A percentile compares a stretch with the other conserved stretches of the same genome.
Conservation (phyloP, 2,329 filamentous ascomycete genomes). For the Ophiostoma novo-ulmi region DNA sequence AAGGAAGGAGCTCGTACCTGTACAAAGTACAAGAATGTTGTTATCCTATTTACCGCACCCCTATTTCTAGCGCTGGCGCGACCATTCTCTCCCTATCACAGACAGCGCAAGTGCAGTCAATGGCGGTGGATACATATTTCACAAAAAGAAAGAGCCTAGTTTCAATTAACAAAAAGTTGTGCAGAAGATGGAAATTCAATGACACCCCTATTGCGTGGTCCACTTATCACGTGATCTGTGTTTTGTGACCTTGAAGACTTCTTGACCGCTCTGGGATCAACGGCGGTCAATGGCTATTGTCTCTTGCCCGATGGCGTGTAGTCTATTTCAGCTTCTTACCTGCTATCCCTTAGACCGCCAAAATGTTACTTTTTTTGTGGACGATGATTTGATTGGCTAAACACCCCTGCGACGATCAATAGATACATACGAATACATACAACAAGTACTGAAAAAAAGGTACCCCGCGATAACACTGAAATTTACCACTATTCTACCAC, state of each 20-base stretch:
- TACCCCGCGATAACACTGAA: too few relatives aligned
- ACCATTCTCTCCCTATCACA: not conserved
- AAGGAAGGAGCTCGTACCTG: not conserved
- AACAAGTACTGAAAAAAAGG: too few relatives aligned
- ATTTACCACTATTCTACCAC: too few relatives aligned
- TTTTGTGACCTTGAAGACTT: too few relatives aligned
- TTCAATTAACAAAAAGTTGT: too few relatives aligned
- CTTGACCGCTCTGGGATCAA: not conserved
- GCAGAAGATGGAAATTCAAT: not conserved
- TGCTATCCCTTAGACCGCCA: not conserved
- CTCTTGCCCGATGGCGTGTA: too few relatives aligned
- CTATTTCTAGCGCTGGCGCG: slow-evolving; percentile 10
- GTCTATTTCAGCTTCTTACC: not conserved
- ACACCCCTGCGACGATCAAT: too few relatives aligned
- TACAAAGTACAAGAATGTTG: not conserved
- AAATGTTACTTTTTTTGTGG: too few relatives aligned
- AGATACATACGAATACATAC: too few relatives aligned
- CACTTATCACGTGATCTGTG: not conserved
- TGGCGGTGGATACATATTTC: not conserved
- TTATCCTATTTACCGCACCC: slow-evolving; percentile 1
- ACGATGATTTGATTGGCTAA: too few relatives aligned
- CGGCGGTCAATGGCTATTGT: not conserved
- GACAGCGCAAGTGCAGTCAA: not conserved
- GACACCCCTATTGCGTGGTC: not conserved
- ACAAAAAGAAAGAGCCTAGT: too few relatives aligned